These are phyloP conservation scores for Helichrysum umbraculigerum DNA, from an alignment of 129 eudicot genomes.

Conservation along the genomic window DNA sequence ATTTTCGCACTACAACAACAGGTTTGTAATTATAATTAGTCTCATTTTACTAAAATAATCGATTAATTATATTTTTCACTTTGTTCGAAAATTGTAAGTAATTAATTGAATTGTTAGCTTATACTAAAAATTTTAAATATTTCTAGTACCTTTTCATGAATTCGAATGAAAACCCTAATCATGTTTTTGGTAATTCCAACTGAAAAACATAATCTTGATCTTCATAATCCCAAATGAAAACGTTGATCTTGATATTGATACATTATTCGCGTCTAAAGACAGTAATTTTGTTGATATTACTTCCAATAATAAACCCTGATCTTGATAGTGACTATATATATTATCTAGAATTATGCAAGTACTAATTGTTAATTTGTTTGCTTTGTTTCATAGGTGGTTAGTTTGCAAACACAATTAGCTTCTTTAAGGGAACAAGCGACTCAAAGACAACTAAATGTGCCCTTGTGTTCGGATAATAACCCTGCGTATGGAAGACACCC, in stretches of 20 bases:
- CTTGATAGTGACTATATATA: neutral
- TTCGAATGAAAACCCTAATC: slow-evolving; percentile 11
- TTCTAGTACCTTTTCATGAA: neutral
- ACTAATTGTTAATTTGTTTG: neutral
- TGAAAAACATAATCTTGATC: slow-evolving; percentile 23
- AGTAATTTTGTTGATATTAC: neutral
- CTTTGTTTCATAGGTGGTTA: slow-evolving; percentile 61
- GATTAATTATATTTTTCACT: neutral
- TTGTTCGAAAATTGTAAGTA: too few relatives aligned
- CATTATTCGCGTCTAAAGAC: neutral
- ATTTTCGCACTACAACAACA: slow-evolving; percentile 96
- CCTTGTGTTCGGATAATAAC: slow-evolving; percentile 46
- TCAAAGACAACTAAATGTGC: slow-evolving; percentile 43
- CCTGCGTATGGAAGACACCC: slow-evolving; percentile 40
- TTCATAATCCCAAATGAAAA: neutral
- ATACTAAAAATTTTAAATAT: neutral
- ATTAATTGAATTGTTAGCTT: neutral
- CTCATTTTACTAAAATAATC: neutral
- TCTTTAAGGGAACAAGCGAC: slow-evolving; percentile 72
- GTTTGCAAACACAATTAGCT: slow-evolving; percentile 80
- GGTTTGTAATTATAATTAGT: slow-evolving; percentile 39
- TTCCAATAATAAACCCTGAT: slow-evolving; percentile 8
- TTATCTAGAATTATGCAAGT: neutral
- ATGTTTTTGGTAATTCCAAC: neutral
- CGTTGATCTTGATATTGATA: neutral